Base-by-base conservation (phyloP, 371 early-diverging fungal species). In the Rhizomucor pusillus region DNA sequence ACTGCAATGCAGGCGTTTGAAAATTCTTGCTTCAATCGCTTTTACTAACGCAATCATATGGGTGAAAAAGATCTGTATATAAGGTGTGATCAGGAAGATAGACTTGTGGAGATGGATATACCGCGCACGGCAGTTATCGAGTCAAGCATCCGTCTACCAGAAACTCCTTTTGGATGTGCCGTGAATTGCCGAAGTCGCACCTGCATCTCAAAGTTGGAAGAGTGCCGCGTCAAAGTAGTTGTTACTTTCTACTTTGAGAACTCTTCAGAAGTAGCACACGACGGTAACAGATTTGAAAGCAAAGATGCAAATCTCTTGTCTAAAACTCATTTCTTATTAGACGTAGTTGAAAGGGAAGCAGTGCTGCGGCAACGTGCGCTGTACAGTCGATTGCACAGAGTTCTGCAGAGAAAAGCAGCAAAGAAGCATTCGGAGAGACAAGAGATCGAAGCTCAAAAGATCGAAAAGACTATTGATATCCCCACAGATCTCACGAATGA, bases 141-240 rank as follows among this genome's bases (percentile, higher is more conserved):
- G 29, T 43, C 52, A 2, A 52, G 33, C 1, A 24, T 52, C 1
- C 19, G 50, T 23, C 22, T 39, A 6, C 50, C 50, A 1, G 50
- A 50, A 13, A 40, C 50, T 1, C 50, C 50, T 1, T 37, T 50
- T 35, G 50, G 50, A 37, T 35, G 18, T 12, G 50, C 50, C 12
- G 24, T 50, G 16, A 9, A 22, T 37, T 40, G 35, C 11, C 36
- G 41, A 39, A 50, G 34, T 6, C 22, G 50, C 5, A 50, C 50
- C 7, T 50, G 50, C 24, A 40, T 50, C 10, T 13, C 41, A 3
- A 14, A 20, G n/a, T 19, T 40, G 5, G 22, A n/a, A 18, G 9
- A 22, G 14, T 20, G 9, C 1, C 35, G 22, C 19, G 50, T 50
- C 5, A 50, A 39, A 16, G 23, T 50, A 3, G 18, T 20, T 37